phyloP scores from a whole-genome alignment of 2,329 filamentous ascomycete genomes.

The Apiospora pterosperma region DNA sequence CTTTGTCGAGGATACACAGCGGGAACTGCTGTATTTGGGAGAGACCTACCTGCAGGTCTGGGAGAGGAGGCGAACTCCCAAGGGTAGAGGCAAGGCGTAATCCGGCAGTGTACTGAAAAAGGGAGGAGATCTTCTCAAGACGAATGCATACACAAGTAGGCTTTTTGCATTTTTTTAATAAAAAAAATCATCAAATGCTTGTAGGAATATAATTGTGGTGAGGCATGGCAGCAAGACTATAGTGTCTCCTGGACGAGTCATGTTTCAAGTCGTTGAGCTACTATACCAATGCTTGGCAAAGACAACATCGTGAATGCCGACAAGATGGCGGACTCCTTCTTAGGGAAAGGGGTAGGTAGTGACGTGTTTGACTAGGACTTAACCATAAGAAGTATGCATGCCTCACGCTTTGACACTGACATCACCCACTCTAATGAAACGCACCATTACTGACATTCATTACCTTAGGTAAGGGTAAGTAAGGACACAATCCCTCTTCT shows the following conservation, averaged over 20 bases:
- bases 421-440: neutral
- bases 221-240: neutral
- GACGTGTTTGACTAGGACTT: neutral
- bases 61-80: conserved; percentile 70
- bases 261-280: neutral
- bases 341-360: neutral
- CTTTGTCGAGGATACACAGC: conserved; percentile 85
- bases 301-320: neutral
- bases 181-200: neutral
- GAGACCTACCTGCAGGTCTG: conserved; percentile 96
- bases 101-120: neutral
- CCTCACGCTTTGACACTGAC: neutral
- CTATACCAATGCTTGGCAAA: neutral
- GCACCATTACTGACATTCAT: no score
- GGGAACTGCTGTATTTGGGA: conserved; percentile 84
- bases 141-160: neutral
- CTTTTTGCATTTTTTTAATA: neutral
- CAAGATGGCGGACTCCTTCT: neutral
- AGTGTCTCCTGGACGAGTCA: neutral
- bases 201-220: neutral
- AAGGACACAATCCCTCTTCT: neutral
- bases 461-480: neutral
- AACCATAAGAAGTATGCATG: no score
- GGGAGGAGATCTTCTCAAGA: neutral
- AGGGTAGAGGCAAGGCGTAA: conserved; percentile 35